Base-by-base conservation (phyloP, 1,284 basidiomycete genomes). In the Pseudozyma sp. region DNA sequence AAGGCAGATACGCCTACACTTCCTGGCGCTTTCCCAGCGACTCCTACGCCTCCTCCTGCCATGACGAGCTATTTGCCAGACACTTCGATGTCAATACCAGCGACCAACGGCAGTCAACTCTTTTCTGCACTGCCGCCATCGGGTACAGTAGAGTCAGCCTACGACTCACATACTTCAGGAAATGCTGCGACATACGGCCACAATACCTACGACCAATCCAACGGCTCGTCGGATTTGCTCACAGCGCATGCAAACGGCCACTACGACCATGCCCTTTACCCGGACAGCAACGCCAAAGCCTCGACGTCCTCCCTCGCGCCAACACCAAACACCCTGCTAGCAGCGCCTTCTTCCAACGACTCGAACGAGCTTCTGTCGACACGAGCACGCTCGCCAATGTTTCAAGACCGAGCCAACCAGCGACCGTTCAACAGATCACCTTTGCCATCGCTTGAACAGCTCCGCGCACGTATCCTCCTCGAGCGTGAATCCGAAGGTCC, bases 381-480 rank as follows among this genome's bases (percentile, higher is more conserved):
- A 4, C 59, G 70, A 7, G 55, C 61, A 13, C 69, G 61, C n/a
- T 72, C 75, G 1, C 64, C 73, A 48, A 53, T 72, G 59, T 54
- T 59, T 12, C 54, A 47, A 25, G 59, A 68, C 13, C 44, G 60
- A 21, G 40, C 53, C 1, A 64, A 65, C 21, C 70, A 64, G 18
- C 36, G 74, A 38, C 44, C 53, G 5, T 75, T 67, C 38, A 62
- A 74, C 12, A 61, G 60, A 31, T 76, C 76, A 0, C 82, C 80
- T 1, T 64, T 84, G 35, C 83, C 82, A 0, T 83, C 83, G 13
- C 70, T 84, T 16, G 82, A 82, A 34, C 79, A 82, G 69, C 65
- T 84, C 14, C 77, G 82, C 9, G 75, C 80, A 13, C 70, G 81
- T 13, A 80, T 84, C 48, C 51, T 83, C 1, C 73, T 77, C 36